Evolutionary conservation across 2,329 filamentous ascomycete genomes (phyloP), one percentile per base, ranked within the genome.

Genomic region (Ceratocystis alfenasii): DNA sequence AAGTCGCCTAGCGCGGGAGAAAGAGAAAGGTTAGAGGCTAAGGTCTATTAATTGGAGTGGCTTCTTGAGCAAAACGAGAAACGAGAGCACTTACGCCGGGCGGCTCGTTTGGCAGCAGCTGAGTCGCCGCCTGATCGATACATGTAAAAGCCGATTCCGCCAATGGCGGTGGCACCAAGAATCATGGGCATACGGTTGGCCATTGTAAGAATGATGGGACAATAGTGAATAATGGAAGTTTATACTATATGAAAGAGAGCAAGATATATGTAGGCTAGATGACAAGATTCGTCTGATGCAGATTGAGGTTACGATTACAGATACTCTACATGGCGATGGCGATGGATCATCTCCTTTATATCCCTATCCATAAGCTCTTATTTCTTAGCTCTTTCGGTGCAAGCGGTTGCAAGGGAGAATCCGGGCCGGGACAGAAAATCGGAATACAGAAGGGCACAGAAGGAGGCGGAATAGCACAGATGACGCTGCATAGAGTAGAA

Each of bases 71-170:
- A 5, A 41, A 41, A 30, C 17, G 12, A 41, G 20, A 28, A 28
- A 20, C 53, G 55, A 25, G 41, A 36, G 48, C 10, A 69, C 85
- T 59, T 78, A 96, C 93, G 83, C 79, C 96, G 89, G 70, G 89
- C 82, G 75, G 62, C 71, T 57, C 30, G 68, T 22, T 65, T 67
- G n/a, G 92, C 93, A 62, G 83, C 85, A 76, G 88, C 89, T 63
- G 90, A 81, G 75, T 85, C 83, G 67, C 93, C 92, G 68, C 93
- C 93, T 17, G 92, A 88, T 63, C 78, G 81, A 81, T 95, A 99
- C 69, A 97, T 83, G 80, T 97, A 97, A 81, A 96, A 97, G 55
- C 88, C 90, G 67, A 86, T 78, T 69, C 85, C 87, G 71, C 83
- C 84, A 41, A 82, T 87, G 70, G 83, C 85, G 68, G 80, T 83